These are phyloP conservation scores for Elasticomyces elasticus DNA, from an alignment of 495 filamentous ascomycete species.

Conservation along the genomic window DNA sequence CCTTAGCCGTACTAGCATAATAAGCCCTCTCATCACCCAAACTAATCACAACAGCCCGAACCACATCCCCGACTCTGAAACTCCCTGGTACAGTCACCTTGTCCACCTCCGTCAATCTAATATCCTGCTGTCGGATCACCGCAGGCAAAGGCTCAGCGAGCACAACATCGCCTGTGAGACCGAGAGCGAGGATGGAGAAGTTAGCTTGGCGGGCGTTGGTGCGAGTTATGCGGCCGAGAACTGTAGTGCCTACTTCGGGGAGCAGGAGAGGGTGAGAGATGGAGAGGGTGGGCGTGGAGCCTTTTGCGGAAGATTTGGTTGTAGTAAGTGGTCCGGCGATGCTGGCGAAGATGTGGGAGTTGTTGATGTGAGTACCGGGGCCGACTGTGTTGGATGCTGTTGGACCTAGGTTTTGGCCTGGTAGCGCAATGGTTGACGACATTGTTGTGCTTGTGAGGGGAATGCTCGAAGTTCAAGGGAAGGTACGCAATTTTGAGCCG, in stretches of 20 bases:
- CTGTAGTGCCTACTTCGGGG: conserved; percentile 66
- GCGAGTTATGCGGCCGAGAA: conserved; percentile 76
- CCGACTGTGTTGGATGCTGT: conserved; percentile 55
- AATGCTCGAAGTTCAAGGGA: neutral
- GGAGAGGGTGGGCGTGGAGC: conserved; percentile 32
- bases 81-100: conserved; percentile 80
- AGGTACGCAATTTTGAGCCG: neutral
- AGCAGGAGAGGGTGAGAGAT: conserved; percentile 35
- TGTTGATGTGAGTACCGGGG: conserved; percentile 70
- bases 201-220: conserved; percentile 74
- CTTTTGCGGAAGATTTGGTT: conserved; percentile 36
- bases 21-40: conserved; percentile 89
- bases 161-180: conserved; percentile 40
- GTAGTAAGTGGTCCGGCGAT: conserved; percentile 51
- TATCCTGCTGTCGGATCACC: conserved; percentile 69
- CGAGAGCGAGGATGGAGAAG: conserved; percentile 55
- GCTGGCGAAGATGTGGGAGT: conserved; percentile 62
- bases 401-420: conserved; percentile 49
- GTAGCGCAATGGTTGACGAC: conserved; percentile 9
- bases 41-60: conserved; percentile 74
- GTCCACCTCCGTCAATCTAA: conserved; percentile 91
- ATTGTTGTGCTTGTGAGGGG: neutral
- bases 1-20: conserved; percentile 78
- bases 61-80: conserved; percentile 89
- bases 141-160: conserved; percentile 28